phyloP scores from a whole-genome alignment of 805 yeast species.

The Pichia scutulata region DNA sequence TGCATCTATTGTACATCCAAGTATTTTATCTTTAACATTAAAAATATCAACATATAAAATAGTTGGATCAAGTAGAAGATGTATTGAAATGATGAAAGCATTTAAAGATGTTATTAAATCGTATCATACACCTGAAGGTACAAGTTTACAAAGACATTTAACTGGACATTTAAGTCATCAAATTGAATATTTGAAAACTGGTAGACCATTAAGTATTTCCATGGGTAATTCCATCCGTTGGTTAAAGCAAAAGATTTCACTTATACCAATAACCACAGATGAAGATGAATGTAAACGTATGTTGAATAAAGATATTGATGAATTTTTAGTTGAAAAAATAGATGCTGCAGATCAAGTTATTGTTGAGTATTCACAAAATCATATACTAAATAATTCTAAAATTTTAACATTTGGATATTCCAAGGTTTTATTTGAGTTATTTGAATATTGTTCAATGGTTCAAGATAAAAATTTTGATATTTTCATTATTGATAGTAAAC shows the following conservation, averaged over 20 bases:
- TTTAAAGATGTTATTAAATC: conserved; percentile 74
- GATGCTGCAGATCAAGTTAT: conserved; percentile 78
- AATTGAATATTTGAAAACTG: conserved; percentile 83
- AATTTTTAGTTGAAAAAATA: conserved; percentile 76
- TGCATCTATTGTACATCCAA: conserved; percentile 77
- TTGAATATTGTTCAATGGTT: conserved; percentile 56
- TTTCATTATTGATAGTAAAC: conserved; percentile 86
- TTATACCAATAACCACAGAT: conserved; percentile 62
- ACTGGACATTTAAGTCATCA: conserved; percentile 85
- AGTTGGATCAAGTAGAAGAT: conserved; percentile 85
- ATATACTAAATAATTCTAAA: conserved; percentile 68
- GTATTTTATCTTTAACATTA: conserved; percentile 67
- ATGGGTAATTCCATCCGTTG: conserved; percentile 98
- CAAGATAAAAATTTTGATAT: conserved; percentile 65
- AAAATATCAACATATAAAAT: conserved; percentile 77
- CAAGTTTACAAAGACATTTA: conserved; percentile 79
- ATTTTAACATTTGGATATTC: conserved; percentile 86
- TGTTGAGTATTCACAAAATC: conserved; percentile 69
- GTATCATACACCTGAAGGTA: conserved; percentile 77
- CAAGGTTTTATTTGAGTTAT: conserved; percentile 67
- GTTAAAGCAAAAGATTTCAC: conserved; percentile 89
- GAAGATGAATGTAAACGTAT: conserved; percentile 62
- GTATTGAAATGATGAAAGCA: conserved; percentile 75
- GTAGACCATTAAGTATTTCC: conserved; percentile 84
- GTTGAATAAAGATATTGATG: conserved; percentile 63